Evolutionary conservation across 345 rosid species (phyloP).

Genomic region (Carallia pectinifolia): DNA sequence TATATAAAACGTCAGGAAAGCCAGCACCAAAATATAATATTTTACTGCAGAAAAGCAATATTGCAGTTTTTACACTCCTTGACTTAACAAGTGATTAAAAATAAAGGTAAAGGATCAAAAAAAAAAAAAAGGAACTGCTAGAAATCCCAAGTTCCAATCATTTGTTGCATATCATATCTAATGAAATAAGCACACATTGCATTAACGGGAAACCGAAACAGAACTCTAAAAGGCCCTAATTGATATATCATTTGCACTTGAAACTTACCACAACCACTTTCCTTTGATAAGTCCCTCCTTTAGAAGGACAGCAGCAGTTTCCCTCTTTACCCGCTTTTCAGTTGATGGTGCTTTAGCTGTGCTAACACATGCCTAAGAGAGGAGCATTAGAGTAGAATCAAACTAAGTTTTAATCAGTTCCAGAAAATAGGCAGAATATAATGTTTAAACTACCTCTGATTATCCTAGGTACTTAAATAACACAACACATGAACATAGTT

Average conservation of each 20-base stretch:
- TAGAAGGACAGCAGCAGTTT: constrained; percentile 52
- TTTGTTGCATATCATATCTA: not conserved
- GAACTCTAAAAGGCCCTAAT: not conserved
- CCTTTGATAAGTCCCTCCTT: constrained; percentile 77
- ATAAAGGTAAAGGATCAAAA: not conserved
- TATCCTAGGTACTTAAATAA: not conserved
- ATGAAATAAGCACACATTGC: too few relatives aligned
- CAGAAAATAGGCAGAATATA: not conserved
- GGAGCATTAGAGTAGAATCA: not conserved
- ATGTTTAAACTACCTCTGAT: not conserved
- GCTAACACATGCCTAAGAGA: constrained; percentile 54
- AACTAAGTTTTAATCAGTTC: not conserved
- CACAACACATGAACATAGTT: not conserved
- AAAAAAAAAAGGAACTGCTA: not conserved
- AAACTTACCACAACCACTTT: constrained; percentile 84
- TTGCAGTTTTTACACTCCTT: too few relatives aligned
- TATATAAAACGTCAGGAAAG: not conserved
- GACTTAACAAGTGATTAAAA: not conserved
- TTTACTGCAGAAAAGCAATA: too few relatives aligned
- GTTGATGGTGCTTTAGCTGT: constrained; percentile 40
- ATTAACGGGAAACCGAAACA: too few relatives aligned
- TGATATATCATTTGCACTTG: not conserved
- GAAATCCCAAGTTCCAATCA: constrained; percentile 1
- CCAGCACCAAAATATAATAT: not conserved
- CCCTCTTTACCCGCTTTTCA: constrained; percentile 68